Evolutionary conservation across 768 basidiomycete species (phyloP), one percentile per base, ranked within the genome.

Genomic region (Suillus weaverae): DNA sequence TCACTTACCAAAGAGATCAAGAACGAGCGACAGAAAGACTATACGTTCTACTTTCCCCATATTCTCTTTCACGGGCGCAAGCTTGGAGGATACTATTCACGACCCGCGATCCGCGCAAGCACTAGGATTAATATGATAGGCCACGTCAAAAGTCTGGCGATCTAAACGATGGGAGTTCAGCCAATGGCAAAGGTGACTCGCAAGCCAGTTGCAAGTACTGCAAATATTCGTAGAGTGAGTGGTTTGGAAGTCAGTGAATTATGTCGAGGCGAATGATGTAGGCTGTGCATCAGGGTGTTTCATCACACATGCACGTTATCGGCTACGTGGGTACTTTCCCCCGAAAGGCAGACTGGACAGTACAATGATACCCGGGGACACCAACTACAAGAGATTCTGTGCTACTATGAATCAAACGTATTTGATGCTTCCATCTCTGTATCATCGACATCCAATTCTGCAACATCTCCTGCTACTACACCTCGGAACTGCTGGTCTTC

Each of bases 21-120:
- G 83, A 32, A 99, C 83, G 36, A 99, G 81, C 2, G 95, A 95
- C 61, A 94, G 72, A 78, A 99, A 98, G 53, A 98, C 94, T 64
- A 95, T 83, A 22, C 82, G 84, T 74, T 96, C 91, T 61, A 95
- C 85, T 70, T 81, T 87, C 48, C 79, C 80, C 87, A 91, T 92
- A 36, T 69, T 66, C 22, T 33, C 32, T 10, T 53, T 53, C 32
- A 20, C 18, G 33, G 18, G 32, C 20, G 32, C 32, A 53, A 33
- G 51, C 4, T 32, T 53, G 14, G 32, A 53, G 30, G 51, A 53
- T 33, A 6, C 7, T 33, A 7, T 33, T n/a, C 53, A 54, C 51
- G 32, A 33, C 32, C 18, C 5, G 33, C 32, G 53, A n/a, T 33
- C 9, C 33, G 26, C 13, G 11, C 26, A 50, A 33, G 53, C 6